phyloP scores from a whole-genome alignment of 1,139 yeast species.

The Entelexis paramagnoliae region DNA sequence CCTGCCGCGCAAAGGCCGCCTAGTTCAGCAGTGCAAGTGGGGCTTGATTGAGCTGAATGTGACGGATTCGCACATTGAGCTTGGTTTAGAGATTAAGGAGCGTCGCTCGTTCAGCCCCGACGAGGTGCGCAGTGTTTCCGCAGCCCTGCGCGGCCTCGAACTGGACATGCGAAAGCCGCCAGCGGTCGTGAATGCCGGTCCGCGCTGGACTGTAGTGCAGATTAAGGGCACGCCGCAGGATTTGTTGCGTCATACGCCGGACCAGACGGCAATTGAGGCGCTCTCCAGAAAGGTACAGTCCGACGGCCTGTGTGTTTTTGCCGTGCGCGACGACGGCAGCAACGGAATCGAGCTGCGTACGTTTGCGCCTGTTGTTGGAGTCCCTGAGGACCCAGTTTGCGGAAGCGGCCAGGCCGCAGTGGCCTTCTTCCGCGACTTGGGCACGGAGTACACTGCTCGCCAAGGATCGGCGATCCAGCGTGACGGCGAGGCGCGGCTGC shows the following conservation, averaged over 20 bases:
- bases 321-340: not conserved
- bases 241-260: conserved; percentile 11
- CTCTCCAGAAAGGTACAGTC: not conserved
- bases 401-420: conserved; percentile 26
- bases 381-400: conserved; percentile 24
- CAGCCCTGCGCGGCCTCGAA: too few relatives aligned
- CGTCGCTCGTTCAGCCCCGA: not conserved
- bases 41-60: conserved; percentile 16
- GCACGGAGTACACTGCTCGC: conserved; percentile 7
- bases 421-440: conserved; percentile 13
- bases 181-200: conserved; percentile 16
- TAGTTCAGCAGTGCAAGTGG: conserved; percentile 22
- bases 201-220: conserved; percentile 19
- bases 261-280: conserved; percentile 2
- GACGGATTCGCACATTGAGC: conserved; percentile 6
- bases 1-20: not conserved
- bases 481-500: conserved; percentile 14
- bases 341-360: conserved; percentile 20
- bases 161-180: conserved; percentile 2
- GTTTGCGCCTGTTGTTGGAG: conserved; percentile 15
- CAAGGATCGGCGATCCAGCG: conserved; percentile 22
- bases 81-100: conserved; percentile 10
- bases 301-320: conserved; percentile 17
- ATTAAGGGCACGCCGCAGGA: conserved; percentile 3
- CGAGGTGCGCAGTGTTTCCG: conserved; percentile 4